Percentiles rank a stretch among this genome's conserved stretches.
Evolutionary conservation across 2,329 filamentous ascomycete genomes (phyloP).

Genomic region (Penicillium nordicum): DNA sequence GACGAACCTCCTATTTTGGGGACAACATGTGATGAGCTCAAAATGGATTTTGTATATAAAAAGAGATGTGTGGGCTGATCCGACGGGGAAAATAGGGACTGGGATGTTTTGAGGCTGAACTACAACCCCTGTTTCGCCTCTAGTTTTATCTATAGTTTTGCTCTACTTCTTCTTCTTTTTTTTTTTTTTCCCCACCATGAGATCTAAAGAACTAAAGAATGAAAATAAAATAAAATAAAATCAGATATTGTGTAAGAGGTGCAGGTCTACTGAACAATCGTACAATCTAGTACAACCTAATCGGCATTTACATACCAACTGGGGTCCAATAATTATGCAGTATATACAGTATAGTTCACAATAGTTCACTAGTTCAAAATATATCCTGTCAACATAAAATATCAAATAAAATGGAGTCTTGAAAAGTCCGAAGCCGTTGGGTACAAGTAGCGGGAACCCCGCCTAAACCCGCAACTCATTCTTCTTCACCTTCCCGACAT

Average conservation of each 20-base stretch:
- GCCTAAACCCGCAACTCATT: slow-evolving; percentile 6
- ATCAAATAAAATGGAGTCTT: background rate
- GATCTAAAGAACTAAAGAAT: background rate
- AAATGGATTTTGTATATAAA: background rate
- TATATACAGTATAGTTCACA: background rate
- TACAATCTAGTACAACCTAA: background rate
- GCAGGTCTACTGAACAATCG: background rate
- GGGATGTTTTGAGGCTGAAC: background rate
- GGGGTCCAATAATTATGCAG: background rate
- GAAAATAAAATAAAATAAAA: background rate
- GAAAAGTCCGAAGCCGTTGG: background rate
- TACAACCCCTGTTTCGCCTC: background rate
- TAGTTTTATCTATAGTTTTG: no score
- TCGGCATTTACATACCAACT: background rate
- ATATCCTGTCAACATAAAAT: background rate
- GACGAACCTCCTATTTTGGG: background rate
- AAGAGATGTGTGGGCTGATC: slow-evolving; percentile 2
- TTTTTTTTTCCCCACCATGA: no score
- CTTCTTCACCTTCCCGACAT: slow-evolving; percentile 4
- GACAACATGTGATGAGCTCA: background rate
- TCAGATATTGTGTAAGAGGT: background rate
- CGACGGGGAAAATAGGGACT: slow-evolving; percentile 2
- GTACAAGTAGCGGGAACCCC: slow-evolving; percentile 11
- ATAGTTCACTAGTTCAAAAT: background rate
- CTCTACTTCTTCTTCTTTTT: no score